Conservation (phyloP, 2,329 filamentous ascomycete species). For the Sporothrix euskadiensis region DNA sequence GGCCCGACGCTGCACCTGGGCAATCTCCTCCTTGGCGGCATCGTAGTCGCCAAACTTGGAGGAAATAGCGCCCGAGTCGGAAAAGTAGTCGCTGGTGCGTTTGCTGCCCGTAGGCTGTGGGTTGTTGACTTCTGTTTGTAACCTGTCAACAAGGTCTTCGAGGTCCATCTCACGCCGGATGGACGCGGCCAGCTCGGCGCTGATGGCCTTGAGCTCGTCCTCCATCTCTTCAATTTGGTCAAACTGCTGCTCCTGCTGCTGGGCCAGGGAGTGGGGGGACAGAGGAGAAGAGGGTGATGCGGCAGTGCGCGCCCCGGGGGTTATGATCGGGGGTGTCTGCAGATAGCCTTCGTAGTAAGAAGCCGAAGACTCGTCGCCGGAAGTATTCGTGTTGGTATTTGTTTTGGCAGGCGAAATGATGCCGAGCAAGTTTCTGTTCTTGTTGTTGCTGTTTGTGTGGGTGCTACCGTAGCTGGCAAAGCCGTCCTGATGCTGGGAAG, state of each 20-base stretch:
- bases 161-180: slow-evolving; percentile 95
- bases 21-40: slow-evolving; percentile 68
- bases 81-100: slow-evolving; percentile 96
- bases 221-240: slow-evolving; percentile 80
- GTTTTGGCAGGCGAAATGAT: slow-evolving; percentile 25
- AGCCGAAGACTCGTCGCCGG: slow-evolving; percentile 45
- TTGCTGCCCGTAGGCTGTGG: slow-evolving; percentile 61
- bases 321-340: slow-evolving; percentile 47
- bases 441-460: not conserved
- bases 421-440: slow-evolving; percentile 25
- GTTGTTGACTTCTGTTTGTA: slow-evolving; percentile 74
- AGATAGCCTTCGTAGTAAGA: slow-evolving; percentile 55
- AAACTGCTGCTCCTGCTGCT: not conserved
- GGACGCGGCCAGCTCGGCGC: slow-evolving; percentile 85
- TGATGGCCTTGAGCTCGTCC: slow-evolving; percentile 90
- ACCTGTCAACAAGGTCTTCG: slow-evolving; percentile 85
- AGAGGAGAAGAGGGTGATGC: slow-evolving; percentile 28
- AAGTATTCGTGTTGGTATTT: slow-evolving; percentile 38
- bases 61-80: slow-evolving; percentile 88
- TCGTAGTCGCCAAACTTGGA: slow-evolving; percentile 68
- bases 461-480: not conserved
- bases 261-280: slow-evolving; percentile 44
- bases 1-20: slow-evolving; percentile 75
- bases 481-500: slow-evolving; percentile 36
- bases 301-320: slow-evolving; percentile 37